Base-by-base conservation (phyloP, 2,329 filamentous ascomycete species). In the Monilinia aucupariae region DNA sequence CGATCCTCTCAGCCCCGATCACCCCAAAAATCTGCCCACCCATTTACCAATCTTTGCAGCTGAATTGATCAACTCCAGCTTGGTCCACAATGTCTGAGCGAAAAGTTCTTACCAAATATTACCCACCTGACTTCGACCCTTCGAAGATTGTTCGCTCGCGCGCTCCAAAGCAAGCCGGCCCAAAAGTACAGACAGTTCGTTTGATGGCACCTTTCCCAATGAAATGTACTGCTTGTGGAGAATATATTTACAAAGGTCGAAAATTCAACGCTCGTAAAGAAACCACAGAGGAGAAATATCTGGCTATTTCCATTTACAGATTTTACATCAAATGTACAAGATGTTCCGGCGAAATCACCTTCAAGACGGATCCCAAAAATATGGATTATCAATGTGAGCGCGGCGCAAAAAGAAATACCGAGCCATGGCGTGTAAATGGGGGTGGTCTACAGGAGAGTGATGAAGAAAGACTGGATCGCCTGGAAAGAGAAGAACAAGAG, bases 251-350 rank as follows among this genome's bases (percentile, higher is more conserved):
- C 81, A 91, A 91, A 70, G 92, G 92, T 0, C 85, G 92, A 65
- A 97, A 97, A 73, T 97, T 97, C 82, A 97, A 97, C 77, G 89
- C 91, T 3, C 84, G 91, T 43, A 99, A 99, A 73, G 92, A 97
- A 73, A 96, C 90, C 0, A 91, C 91, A 0, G 89, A 94, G 25
- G 90, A 97, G 71, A 90, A 88, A 69, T 99, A 99, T 78, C 85
- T 96, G 53, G 84, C 84, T 56, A 96, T 97, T 66, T 85, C 91
- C 65, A 92, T 96, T 67, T 94, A 88, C 77, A 85, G 89, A 37
- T 97, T 97, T 80, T 94, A 92, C 77, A 96, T 93, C 71, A 84
- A 91, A 9, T 97, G 93, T 77, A 96, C 92, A 41, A 80, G 91
- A 54, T 97, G 93, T 77, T 87, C 82, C 50, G 86, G 84, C 50